Evolutionary conservation across 768 basidiomycete genomes (phyloP).

Genomic region (Russula sp.): DNA sequence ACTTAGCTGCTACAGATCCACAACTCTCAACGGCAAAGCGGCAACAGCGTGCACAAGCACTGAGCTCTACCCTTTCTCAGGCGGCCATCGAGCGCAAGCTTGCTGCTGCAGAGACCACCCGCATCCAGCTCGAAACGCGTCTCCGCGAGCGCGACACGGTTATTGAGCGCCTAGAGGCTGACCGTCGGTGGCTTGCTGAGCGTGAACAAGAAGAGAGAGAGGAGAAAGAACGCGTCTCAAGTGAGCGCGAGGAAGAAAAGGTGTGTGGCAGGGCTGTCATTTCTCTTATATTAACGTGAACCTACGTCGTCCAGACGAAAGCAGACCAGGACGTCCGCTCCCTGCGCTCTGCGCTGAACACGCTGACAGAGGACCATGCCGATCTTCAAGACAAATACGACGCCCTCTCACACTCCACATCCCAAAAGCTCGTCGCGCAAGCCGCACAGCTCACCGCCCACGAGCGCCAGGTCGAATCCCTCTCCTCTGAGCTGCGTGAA

Average conservation of each 20-base stretch:
- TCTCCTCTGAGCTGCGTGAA: slow-evolving; percentile 45
- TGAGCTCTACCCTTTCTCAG: slow-evolving; percentile 55
- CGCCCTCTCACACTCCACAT: slow-evolving; percentile 40
- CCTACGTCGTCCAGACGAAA: slow-evolving; percentile 35
- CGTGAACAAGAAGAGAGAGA: slow-evolving; percentile 62
- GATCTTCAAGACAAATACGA: slow-evolving; percentile 57
- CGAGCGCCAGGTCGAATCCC: slow-evolving; percentile 38
- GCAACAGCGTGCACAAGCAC: slow-evolving; percentile 57
- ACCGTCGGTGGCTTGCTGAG: slow-evolving; percentile 63
- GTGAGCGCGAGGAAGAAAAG: slow-evolving; percentile 50
- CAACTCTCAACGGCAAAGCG: slow-evolving; percentile 62
- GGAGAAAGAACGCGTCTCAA: slow-evolving; percentile 55
- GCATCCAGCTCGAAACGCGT: slow-evolving; percentile 60
- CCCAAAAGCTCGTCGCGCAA: slow-evolving; percentile 46
- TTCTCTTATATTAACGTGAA: background rate
- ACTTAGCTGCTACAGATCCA: slow-evolving; percentile 42
- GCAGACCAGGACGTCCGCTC: slow-evolving; percentile 47
- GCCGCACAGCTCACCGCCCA: slow-evolving; percentile 47
- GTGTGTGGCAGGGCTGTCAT: slow-evolving; percentile 34
- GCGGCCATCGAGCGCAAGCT: slow-evolving; percentile 66
- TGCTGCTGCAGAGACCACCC: slow-evolving; percentile 51
- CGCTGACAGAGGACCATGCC: slow-evolving; percentile 51
- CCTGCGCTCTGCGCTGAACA: slow-evolving; percentile 43
- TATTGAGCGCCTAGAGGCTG: slow-evolving; percentile 63
- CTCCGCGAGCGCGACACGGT: slow-evolving; percentile 56